These are phyloP conservation scores for Candida insectorum DNA, from an alignment of 805 yeast species.

Conservation along the genomic window DNA sequence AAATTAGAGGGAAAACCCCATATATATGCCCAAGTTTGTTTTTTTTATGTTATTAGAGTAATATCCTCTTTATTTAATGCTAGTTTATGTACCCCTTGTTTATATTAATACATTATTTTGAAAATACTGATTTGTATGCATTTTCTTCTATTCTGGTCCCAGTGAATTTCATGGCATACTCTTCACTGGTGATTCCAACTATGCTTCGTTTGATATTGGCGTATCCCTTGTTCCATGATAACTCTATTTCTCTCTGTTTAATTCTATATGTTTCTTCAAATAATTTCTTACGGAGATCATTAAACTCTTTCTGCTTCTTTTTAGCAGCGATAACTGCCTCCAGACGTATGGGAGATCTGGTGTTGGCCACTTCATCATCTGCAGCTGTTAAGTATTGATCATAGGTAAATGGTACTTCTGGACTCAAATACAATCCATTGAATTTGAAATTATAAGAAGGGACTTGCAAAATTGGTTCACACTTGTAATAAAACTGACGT, in stretches of 20 bases:
- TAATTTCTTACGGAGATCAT: conserved; percentile 4
- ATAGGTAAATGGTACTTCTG: conserved; percentile 9
- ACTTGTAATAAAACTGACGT: conserved; percentile 15
- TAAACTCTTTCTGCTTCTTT: conserved; percentile 1
- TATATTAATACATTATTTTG: not conserved
- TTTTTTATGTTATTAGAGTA: not conserved
- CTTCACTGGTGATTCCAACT: no score
- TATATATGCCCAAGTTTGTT: not conserved
- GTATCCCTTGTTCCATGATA: conserved; percentile 12
- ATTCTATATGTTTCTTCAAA: conserved; percentile 2
- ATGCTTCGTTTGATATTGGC: no score
- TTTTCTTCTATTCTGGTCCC: not conserved
- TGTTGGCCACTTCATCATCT: not conserved
- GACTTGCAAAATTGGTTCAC: conserved; percentile 24
- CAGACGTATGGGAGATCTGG: conserved; percentile 1
- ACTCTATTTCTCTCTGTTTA: not conserved
- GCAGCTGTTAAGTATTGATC: conserved; percentile 4
- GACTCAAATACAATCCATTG: conserved; percentile 14
- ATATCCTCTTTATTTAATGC: not conserved
- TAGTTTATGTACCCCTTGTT: conserved; percentile 4
- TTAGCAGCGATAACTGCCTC: not conserved
- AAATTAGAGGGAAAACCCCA: conserved; percentile 12
- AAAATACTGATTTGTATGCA: not conserved
- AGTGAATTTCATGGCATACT: no score
- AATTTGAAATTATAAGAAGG: conserved; percentile 25